Base-by-base conservation (phyloP, 805 yeast species). In the Saccharomycopsis fodiens region DNA sequence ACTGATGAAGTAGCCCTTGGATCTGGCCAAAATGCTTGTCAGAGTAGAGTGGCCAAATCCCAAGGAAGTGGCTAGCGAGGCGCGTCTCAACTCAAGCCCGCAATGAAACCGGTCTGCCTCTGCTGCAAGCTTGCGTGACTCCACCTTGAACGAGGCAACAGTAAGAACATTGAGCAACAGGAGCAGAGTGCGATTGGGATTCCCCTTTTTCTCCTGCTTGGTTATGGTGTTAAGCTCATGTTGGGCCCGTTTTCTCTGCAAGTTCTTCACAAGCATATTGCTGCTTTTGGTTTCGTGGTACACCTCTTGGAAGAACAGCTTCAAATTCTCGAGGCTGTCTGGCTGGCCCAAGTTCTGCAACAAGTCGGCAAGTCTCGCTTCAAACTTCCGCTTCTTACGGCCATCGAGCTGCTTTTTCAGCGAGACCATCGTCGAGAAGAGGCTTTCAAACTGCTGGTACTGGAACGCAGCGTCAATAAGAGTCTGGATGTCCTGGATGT, bases 391-490 rank as follows among this genome's bases (percentile, higher is more conserved):
- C 10, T 25, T 25, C 29, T 25, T 10, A 6, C 10, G 6, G 29
- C 29, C 29, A 10, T 10, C 10, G 29, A 25, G 29, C 10, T 25
- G 10, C 10, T 6, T 25, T 10, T 25, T 25, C 29, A 25, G 29
- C 6, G 29, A 6, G 10, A 25, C 10, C 29, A 25, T 25, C 10
- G 29, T 7, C 10, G 10, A 7, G 29, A 12, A 39, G 25, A 15
- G 41, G 15, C 27, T 39, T 32, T 39, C 29, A 23, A 27, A 39
- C 30, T 27, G 17, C 22, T 27, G 29, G 17, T 30, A 39, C 41
- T 39, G 20, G 29, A 39, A 21, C 25, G 36, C 20, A 34, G 17
- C 36, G n/a, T 17, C 12, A 7, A 15, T 17, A 10, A 34, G 23
- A 27, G 17, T 15, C 41, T 30, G 20, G 10, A 30, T 30, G 25